Evolutionary conservation across 169 alveolate genomes (phyloP).

Genomic region (Theileria luwenshuni): DNA sequence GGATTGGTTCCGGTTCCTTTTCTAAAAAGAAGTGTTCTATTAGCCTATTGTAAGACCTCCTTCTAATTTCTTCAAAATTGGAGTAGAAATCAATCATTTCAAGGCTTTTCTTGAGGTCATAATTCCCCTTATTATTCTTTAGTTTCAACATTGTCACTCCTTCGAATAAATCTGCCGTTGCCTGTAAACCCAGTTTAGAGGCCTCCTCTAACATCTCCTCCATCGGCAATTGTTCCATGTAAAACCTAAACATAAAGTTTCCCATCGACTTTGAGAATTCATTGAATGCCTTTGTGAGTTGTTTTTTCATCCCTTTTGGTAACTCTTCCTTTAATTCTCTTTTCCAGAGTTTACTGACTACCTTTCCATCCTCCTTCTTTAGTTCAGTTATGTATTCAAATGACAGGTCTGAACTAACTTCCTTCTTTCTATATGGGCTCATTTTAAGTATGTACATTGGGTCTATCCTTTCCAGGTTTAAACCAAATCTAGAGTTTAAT

Average conservation of each 20-base stretch:
- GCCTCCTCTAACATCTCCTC: slow-evolving; percentile 3
- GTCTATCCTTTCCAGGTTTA: background rate
- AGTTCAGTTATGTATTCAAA: background rate
- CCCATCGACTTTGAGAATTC: slow-evolving; percentile 2
- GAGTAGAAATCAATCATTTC: background rate
- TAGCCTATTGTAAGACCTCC: background rate
- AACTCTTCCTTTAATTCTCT: background rate
- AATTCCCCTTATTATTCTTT: background rate
- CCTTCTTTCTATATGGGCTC: background rate
- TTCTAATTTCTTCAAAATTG: background rate
- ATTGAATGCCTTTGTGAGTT: background rate
- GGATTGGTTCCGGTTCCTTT: slow-evolving; percentile 2
- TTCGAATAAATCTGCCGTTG: background rate
- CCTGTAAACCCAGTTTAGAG: background rate
- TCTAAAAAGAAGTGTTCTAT: background rate
- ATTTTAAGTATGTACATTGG: slow-evolving; percentile 1
- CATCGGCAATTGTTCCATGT: background rate
- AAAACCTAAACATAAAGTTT: background rate
- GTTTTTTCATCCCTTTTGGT: background rate
- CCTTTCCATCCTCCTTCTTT: background rate
- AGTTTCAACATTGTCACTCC: slow-evolving; percentile 9
- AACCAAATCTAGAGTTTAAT: background rate
- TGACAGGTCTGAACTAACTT: background rate
- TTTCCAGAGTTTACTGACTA: background rate
- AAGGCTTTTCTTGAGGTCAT: background rate